Conservation (phyloP, 1,284 basidiomycete species). For the Trichosporon coremiiforme region DNA sequence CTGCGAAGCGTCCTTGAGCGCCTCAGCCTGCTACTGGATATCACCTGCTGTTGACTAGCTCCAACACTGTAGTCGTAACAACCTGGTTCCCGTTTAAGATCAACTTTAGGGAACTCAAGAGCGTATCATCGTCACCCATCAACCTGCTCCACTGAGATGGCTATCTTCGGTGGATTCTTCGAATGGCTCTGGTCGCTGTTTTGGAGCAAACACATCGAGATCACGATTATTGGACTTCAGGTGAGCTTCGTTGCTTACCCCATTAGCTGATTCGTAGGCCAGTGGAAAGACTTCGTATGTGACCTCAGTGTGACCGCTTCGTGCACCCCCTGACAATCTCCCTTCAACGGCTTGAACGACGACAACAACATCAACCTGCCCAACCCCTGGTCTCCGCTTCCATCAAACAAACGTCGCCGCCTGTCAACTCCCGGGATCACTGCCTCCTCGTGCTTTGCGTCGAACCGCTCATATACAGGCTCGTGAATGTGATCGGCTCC, state of each 20-base stretch:
- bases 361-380: not conserved
- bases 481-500: slow-evolving; percentile 84
- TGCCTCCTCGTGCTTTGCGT: not conserved
- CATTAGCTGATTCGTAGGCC: slow-evolving; percentile 61
- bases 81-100: not conserved
- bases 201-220: slow-evolving; percentile 88
- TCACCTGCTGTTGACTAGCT: too few species aligned
- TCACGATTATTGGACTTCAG: slow-evolving; percentile 91
- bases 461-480: slow-evolving; percentile 31
- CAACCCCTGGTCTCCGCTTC: not conserved
- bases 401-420: not conserved
- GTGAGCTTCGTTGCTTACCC: slow-evolving; percentile 54
- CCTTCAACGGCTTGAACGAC: not conserved
- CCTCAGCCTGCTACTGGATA: too few species aligned
- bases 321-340: slow-evolving; percentile 18
- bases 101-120: not conserved
- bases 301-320: not conserved
- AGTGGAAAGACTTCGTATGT: slow-evolving; percentile 85
- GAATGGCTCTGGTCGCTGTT: slow-evolving; percentile 64
- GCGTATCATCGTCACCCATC: not conserved
- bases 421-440: not conserved
- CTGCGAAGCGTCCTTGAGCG: not conserved
- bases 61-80: too few species aligned
- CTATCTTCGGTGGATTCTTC: slow-evolving; percentile 50
- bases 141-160: slow-evolving; percentile 11